These are phyloP conservation scores for Fusarium azukiicola DNA, from an alignment of 2,329 filamentous ascomycete species.

Conservation along the genomic window DNA sequence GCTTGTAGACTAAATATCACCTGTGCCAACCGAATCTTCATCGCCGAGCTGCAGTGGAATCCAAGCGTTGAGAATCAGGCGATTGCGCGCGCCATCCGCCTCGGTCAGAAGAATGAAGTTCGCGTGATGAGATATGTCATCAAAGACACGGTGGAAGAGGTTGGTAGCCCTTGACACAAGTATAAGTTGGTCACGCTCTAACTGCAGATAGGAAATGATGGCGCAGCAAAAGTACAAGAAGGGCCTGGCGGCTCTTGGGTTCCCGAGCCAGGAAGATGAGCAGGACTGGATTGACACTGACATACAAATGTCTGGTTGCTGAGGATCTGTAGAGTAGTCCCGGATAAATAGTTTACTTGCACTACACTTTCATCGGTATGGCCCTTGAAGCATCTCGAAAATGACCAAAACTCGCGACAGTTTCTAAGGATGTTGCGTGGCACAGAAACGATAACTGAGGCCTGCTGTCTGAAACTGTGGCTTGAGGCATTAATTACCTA, in stretches of 20 bases:
- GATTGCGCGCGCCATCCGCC: constrained; percentile 69
- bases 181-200: neutral
- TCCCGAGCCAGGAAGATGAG: neutral
- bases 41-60: constrained; percentile 78
- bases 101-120: constrained; percentile 69
- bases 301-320: neutral
- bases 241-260: neutral
- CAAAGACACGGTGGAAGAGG: constrained; percentile 66
- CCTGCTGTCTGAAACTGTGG: too few species aligned
- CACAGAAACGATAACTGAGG: too few species aligned
- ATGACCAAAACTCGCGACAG: too few species aligned
- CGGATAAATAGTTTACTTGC: too few species aligned
- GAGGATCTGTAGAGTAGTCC: too few species aligned
- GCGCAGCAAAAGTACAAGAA: constrained; percentile 8
- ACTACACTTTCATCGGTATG: too few species aligned
- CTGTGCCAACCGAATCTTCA: constrained; percentile 70
- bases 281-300: neutral
- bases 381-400: too few species aligned
- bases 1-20: constrained; percentile 69
- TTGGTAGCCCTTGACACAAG: constrained; percentile 33
- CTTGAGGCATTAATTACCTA: too few species aligned
- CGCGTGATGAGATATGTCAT: constrained; percentile 70
- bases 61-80: constrained; percentile 75
- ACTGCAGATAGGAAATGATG: neutral
- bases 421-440: too few species aligned